Conservation (phyloP, 1,284 basidiomycete species). For the Ceratobasidium sp. region DNA sequence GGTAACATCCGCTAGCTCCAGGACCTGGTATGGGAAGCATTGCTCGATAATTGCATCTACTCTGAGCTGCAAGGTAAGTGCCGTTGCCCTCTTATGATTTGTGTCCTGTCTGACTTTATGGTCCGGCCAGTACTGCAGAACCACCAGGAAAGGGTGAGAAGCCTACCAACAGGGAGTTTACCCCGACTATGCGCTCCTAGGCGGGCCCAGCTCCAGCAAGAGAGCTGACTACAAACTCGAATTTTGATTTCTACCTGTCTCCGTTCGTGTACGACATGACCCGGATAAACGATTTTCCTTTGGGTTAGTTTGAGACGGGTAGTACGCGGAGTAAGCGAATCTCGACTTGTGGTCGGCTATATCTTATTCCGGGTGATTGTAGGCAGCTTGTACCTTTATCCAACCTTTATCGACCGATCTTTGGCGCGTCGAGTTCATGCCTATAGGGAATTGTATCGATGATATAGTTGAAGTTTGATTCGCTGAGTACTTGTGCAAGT, state of each 20-base stretch:
- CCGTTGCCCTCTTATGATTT: too few relatives aligned
- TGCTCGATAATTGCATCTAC: too few relatives aligned
- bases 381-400: constrained; percentile 25
- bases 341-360: neutral
- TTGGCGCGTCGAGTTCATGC: neutral
- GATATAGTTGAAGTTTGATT: constrained; percentile 11
- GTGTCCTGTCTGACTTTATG: neutral
- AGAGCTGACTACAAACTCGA: constrained; percentile 52
- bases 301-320: constrained; percentile 73
- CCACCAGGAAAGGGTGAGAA: neutral
- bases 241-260: constrained; percentile 77
- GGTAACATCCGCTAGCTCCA: too few relatives aligned
- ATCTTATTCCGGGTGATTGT: constrained; percentile 48
- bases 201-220: neutral
- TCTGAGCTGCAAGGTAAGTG: too few relatives aligned
- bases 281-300: constrained; percentile 71
- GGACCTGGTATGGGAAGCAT: too few relatives aligned
- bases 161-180: neutral
- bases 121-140: neutral
- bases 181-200: neutral
- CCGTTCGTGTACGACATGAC: constrained; percentile 70
- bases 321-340: constrained; percentile 65
- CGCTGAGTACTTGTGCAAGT: constrained; percentile 21
- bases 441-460: neutral
- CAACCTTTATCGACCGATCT: constrained; percentile 26